Evolutionary conservation across 768 basidiomycete genomes (phyloP).

Genomic region (Panellus pusillus): DNA sequence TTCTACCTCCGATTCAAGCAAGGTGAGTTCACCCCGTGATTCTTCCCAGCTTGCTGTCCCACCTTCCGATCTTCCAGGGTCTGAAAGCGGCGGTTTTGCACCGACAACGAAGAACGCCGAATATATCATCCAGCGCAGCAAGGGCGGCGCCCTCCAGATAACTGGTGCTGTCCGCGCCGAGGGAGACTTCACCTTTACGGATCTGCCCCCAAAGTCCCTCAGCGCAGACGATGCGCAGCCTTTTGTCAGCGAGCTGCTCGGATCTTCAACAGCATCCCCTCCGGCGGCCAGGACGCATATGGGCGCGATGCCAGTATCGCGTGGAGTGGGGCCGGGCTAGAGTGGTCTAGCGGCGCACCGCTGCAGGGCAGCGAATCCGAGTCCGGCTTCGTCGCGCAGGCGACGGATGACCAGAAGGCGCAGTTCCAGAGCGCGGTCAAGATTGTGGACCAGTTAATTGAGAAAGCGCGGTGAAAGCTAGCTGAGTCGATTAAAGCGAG

Average conservation of each 20-base stretch:
- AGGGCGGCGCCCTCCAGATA: conserved; percentile 42
- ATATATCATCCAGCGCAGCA: conserved; percentile 44
- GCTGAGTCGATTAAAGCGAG: no score
- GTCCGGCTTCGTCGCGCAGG: conserved; percentile 49
- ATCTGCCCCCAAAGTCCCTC: conserved; percentile 44
- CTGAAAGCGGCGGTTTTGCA: conserved; percentile 66
- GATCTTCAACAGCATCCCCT: conserved; percentile 62
- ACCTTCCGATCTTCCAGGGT: conserved; percentile 47
- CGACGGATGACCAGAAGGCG: conserved; percentile 61
- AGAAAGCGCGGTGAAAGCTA: conserved; percentile 27
- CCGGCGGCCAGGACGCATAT: conserved; percentile 68
- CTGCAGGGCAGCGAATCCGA: conserved; percentile 45
- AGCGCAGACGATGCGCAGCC: conserved; percentile 30
- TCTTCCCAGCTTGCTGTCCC: neutral
- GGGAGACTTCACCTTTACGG: conserved; percentile 45
- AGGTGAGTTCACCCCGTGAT: conserved; percentile 36
- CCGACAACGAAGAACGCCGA: conserved; percentile 63
- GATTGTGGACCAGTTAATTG: conserved; percentile 57
- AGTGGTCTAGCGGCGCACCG: conserved; percentile 65
- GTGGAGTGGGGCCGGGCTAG: conserved; percentile 54
- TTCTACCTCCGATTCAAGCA: conserved; percentile 62
- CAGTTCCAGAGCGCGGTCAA: conserved; percentile 70
- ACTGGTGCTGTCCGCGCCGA: conserved; percentile 45
- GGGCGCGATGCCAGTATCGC: conserved; percentile 65
- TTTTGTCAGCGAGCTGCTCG: conserved; percentile 58